Conservation (phyloP, 2,329 filamentous ascomycete species). For the Fusarium beomiforme region DNA sequence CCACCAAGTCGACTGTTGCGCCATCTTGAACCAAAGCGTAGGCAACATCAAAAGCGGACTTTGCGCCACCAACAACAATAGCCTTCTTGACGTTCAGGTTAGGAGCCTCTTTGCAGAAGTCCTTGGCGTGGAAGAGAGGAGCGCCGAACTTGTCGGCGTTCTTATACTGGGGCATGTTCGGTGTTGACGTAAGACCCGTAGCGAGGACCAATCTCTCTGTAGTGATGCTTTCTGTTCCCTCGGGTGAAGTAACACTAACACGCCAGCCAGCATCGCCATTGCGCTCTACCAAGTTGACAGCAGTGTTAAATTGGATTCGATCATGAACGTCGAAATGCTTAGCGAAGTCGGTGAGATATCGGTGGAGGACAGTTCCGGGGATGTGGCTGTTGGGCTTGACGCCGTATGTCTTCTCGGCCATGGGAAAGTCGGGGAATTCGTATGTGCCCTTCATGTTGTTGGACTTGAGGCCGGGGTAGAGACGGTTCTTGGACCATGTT, state of each 20-base stretch:
- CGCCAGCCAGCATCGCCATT: constrained; percentile 32
- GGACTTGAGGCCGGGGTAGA: constrained; percentile 69
- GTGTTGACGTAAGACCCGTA: constrained; percentile 58
- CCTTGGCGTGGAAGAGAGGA: constrained; percentile 56
- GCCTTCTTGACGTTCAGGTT: constrained; percentile 48
- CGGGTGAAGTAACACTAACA: constrained; percentile 13
- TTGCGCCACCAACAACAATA: constrained; percentile 65
- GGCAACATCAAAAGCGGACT: constrained; percentile 67
- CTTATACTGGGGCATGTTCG: constrained; percentile 52
- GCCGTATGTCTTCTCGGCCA: constrained; percentile 58
- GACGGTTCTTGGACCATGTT: constrained; percentile 66
- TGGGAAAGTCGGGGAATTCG: constrained; percentile 72
- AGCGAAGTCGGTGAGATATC: constrained; percentile 52
- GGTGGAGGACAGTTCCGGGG: constrained; percentile 49
- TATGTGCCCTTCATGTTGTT: constrained; percentile 73
- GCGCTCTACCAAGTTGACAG: constrained; percentile 56
- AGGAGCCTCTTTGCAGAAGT: constrained; percentile 50
- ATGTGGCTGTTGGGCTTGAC: constrained; percentile 49
- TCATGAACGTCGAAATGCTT: constrained; percentile 59
- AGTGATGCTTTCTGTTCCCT: constrained; percentile 18
- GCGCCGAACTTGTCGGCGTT: constrained; percentile 50
- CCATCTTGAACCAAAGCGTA: constrained; percentile 63
- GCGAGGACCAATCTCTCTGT: constrained; percentile 59
- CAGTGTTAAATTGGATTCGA: constrained; percentile 60
- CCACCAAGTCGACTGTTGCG: constrained; percentile 60